phyloP scores from a whole-genome alignment of 202 grass and related monocot genomes.

The Saccharum hybrid region DNA sequence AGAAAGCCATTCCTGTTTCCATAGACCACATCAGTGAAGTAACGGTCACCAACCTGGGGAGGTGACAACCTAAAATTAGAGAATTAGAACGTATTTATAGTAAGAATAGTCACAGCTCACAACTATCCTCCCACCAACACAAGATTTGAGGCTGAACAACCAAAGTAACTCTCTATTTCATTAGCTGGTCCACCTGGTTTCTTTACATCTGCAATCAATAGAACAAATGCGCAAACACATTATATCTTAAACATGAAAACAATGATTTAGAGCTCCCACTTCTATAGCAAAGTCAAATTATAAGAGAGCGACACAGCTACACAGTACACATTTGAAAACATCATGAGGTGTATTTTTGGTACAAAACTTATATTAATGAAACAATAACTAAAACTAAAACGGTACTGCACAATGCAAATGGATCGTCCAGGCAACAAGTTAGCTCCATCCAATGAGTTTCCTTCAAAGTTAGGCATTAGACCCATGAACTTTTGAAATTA shows the following conservation, averaged over 20 bases:
- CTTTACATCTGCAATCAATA: constrained; percentile 65
- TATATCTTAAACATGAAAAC: constrained; percentile 14
- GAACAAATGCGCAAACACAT: not conserved
- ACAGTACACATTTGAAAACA: no score
- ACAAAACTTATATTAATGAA: no score
- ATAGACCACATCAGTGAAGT: constrained; percentile 93
- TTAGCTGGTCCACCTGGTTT: constrained; percentile 84
- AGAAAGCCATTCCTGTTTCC: constrained; percentile 92
- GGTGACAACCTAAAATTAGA: constrained; percentile 33
- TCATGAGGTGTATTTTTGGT: no score
- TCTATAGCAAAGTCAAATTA: not conserved
- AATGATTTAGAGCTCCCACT: not conserved
- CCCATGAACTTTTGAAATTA: no score
- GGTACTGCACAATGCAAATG: no score
- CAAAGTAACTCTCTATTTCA: constrained; percentile 95
- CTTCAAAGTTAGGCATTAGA: no score
- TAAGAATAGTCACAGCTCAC: not conserved
- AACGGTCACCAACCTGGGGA: constrained; percentile 85
- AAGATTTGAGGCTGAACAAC: constrained; percentile 78
- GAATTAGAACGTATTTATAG: not conserved
- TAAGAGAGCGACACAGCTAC: constrained; percentile 4
- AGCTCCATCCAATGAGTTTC: no score
- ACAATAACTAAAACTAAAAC: no score
- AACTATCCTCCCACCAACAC: constrained; percentile 64
- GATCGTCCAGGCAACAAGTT: no score